Evolutionary conservation across 2,329 filamentous ascomycete genomes (phyloP).

Genomic region (Thelonectria blattea): DNA sequence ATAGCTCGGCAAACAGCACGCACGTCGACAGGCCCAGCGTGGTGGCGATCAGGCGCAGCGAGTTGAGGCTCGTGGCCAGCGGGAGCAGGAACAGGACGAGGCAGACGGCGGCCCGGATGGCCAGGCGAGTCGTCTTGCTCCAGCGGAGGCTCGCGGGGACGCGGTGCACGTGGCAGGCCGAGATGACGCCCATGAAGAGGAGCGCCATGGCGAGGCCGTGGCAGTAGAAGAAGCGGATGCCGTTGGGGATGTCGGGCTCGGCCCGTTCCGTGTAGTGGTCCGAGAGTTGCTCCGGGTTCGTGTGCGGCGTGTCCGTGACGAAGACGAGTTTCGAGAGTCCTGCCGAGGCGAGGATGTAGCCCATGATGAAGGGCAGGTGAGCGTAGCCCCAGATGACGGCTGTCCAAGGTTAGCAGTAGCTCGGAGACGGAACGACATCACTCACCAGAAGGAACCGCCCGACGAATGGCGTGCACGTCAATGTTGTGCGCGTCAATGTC

Average conservation of each 20-base stretch:
- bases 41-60: conserved; percentile 52
- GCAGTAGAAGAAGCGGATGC: conserved; percentile 69
- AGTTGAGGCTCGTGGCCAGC: conserved; percentile 52
- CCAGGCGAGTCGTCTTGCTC: conserved; percentile 56
- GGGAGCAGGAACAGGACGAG: conserved; percentile 62
- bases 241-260: conserved; percentile 55
- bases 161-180: conserved; percentile 62
- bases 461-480: conserved; percentile 65
- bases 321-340: conserved; percentile 65
- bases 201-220: conserved; percentile 64
- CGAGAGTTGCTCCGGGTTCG: conserved; percentile 56
- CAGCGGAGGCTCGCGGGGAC: conserved; percentile 55
- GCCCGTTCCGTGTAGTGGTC: conserved; percentile 57
- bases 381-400: conserved; percentile 60
- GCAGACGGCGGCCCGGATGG: conserved; percentile 56
- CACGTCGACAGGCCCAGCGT: conserved; percentile 52
- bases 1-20: conserved; percentile 56
- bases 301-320: conserved; percentile 58
- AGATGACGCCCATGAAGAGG: conserved; percentile 60
- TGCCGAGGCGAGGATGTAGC: conserved; percentile 64
- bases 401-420: conserved; percentile 23
- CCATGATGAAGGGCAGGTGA: conserved; percentile 69
- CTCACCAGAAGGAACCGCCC: conserved; percentile 52
- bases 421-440: neutral
- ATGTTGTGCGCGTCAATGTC: conserved; percentile 65